Conservation (phyloP, 2,329 filamentous ascomycete genomes). For the Fusarium concolor region DNA sequence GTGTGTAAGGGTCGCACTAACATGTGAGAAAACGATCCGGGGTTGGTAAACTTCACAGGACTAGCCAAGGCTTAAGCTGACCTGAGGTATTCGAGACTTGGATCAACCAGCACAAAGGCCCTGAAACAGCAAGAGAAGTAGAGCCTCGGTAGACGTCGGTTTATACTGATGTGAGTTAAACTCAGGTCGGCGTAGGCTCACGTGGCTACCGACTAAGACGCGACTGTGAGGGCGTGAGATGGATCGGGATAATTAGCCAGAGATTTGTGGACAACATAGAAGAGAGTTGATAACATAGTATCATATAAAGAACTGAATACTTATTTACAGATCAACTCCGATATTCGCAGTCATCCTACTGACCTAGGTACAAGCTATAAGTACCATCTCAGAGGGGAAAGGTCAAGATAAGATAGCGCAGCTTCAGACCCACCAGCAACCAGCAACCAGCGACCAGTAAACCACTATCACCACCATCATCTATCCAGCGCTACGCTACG, state of each 20-base stretch:
- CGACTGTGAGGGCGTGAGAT: slow-evolving; percentile 27
- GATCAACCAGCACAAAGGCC: background rate
- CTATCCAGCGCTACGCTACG: background rate
- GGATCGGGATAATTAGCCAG: slow-evolving; percentile 11
- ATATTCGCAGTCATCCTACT: slow-evolving; percentile 11
- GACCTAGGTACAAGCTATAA: background rate
- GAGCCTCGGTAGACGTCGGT: slow-evolving; percentile 33
- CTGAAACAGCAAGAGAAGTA: slow-evolving; percentile 7
- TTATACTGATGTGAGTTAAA: slow-evolving; percentile 15
- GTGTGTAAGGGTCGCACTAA: slow-evolving; percentile 19
- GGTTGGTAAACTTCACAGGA: slow-evolving; percentile 17
- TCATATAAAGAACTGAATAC: slow-evolving; percentile 1
- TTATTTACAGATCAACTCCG: slow-evolving; percentile 9
- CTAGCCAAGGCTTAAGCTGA: slow-evolving; percentile 9
- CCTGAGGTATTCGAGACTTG: slow-evolving; percentile 3
- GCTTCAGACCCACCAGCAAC: slow-evolving; percentile 21
- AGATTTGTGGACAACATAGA: background rate
- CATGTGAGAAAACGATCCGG: slow-evolving; percentile 42
- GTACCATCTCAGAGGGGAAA: slow-evolving; percentile 28
- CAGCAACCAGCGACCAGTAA: background rate
- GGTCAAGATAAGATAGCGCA: slow-evolving; percentile 35
- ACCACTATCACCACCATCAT: slow-evolving; percentile 14
- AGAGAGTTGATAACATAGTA: background rate
- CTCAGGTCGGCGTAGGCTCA: slow-evolving; percentile 32
- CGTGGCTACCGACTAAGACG: slow-evolving; percentile 32